These are phyloP conservation scores for Porcisia hertigi DNA, from an alignment of 208 protist genomes.

Conservation along the genomic window DNA sequence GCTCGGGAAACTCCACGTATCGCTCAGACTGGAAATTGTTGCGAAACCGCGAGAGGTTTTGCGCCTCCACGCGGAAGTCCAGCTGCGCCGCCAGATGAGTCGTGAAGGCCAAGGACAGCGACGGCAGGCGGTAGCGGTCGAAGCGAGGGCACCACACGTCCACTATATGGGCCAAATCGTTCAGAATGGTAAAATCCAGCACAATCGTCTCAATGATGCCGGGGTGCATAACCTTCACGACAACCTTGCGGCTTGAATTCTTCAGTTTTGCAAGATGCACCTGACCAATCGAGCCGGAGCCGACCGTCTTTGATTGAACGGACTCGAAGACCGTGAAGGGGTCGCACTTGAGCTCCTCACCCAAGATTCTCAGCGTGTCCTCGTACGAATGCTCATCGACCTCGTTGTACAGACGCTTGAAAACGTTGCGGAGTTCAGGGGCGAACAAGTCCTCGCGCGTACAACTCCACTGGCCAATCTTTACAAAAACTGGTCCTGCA, in stretches of 20 bases:
- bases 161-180: slow-evolving; percentile 37
- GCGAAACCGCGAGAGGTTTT: slow-evolving; percentile 83
- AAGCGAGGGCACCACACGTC: slow-evolving; percentile 21
- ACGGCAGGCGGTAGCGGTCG: slow-evolving; percentile 65
- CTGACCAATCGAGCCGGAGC: slow-evolving; percentile 91
- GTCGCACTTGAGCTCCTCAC: slow-evolving; percentile 72
- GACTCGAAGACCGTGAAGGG: slow-evolving; percentile 63
- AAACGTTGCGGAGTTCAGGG: slow-evolving; percentile 71
- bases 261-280: slow-evolving; percentile 86
- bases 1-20: slow-evolving; percentile 85
- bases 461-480: slow-evolving; percentile 91
- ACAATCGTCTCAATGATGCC: slow-evolving; percentile 84
- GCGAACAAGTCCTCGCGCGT: slow-evolving; percentile 90
- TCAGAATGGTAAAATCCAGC: slow-evolving; percentile 84
- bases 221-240: slow-evolving; percentile 92
- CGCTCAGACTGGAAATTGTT: slow-evolving; percentile 75
- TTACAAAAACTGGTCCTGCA: slow-evolving; percentile 88
- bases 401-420: slow-evolving; percentile 81
- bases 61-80: slow-evolving; percentile 90
- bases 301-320: slow-evolving; percentile 70
- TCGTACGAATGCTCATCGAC: slow-evolving; percentile 76
- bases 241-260: slow-evolving; percentile 58
- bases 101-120: slow-evolving; percentile 67
- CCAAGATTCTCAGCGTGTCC: slow-evolving; percentile 67
- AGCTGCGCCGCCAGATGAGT: slow-evolving; percentile 87